Evolutionary conservation across 495 filamentous ascomycete species (phyloP).

Genomic region (Neurospora sp.): DNA sequence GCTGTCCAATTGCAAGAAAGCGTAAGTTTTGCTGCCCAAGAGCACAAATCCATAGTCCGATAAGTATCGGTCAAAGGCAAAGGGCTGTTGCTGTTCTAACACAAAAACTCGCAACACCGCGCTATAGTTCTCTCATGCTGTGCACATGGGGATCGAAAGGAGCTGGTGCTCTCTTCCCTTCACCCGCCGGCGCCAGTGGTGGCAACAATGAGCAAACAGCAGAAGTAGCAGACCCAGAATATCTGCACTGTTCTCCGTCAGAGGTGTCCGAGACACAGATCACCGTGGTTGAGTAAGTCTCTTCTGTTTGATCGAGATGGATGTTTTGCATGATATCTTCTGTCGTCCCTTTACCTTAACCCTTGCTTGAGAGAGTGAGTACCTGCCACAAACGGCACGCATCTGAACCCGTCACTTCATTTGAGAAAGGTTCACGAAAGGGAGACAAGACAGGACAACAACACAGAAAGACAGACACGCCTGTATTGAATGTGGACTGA

Average conservation of each 20-base stretch:
- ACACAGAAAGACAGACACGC: neutral
- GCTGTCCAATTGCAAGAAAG: slow-evolving; percentile 9
- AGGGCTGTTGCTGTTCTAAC: neutral
- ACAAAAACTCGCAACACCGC: neutral
- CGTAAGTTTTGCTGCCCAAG: slow-evolving; percentile 15
- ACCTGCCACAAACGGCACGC: neutral
- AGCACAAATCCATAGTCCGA: neutral
- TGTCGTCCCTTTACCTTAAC: neutral
- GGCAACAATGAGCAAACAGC: neutral
- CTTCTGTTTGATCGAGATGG: neutral
- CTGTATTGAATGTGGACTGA: neutral
- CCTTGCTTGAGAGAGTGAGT: neutral
- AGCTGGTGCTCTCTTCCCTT: slow-evolving; percentile 38
- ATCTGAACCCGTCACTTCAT: neutral
- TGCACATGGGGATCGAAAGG: slow-evolving; percentile 63
- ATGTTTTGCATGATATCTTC: neutral
- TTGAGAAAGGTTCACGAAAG: neutral
- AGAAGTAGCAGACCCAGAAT: slow-evolving; percentile 4
- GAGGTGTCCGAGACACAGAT: slow-evolving; percentile 27
- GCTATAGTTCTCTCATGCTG: slow-evolving; percentile 41
- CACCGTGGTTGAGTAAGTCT: slow-evolving; percentile 53
- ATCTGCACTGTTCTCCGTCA: slow-evolving; percentile 34
- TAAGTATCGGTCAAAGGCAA: neutral
- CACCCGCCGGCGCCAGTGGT: slow-evolving; percentile 8
- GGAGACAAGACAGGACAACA: neutral